phyloP scores from a whole-genome alignment of 1,139 yeast species.

The Blastobotrys capitulatus region DNA sequence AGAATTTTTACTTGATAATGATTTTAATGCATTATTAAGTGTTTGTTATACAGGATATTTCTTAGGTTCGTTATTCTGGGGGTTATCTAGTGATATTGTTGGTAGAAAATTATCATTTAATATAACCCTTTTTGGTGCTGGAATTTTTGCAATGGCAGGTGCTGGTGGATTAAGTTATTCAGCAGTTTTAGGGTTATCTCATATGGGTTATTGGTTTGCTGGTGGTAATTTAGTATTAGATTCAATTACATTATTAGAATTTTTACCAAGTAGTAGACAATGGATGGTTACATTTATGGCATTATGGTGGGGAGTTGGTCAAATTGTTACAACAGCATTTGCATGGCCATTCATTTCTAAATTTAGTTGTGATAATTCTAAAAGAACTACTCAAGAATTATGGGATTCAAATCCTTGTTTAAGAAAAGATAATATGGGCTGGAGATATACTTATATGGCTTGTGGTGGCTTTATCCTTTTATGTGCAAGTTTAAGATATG shows the following conservation, averaged over 20 bases:
- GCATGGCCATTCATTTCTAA: conserved; percentile 55
- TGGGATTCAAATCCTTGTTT: conserved; percentile 38
- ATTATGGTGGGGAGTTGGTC: conserved; percentile 60
- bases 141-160: conserved; percentile 47
- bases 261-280: conserved; percentile 48
- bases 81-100: conserved; percentile 53
- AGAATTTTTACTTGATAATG: conserved; percentile 20
- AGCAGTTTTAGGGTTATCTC: conserved; percentile 47
- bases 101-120: conserved; percentile 57
- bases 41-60: conserved; percentile 43
- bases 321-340: conserved; percentile 47
- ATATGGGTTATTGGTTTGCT: conserved; percentile 27
- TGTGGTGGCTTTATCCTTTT: conserved; percentile 50
- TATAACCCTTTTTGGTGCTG: conserved; percentile 44
- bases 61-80: conserved; percentile 53
- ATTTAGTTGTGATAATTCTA: conserved; percentile 39
- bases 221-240: conserved; percentile 62
- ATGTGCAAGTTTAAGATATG: conserved; percentile 44
- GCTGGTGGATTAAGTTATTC: conserved; percentile 46
- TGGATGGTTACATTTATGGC: conserved; percentile 54
- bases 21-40: conserved; percentile 34
- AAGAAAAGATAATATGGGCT: conserved; percentile 46
- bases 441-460: conserved; percentile 54
- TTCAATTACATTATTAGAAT: conserved; percentile 55
- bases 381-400: not conserved